Evolutionary conservation across 2,329 filamentous ascomycete genomes (phyloP).

Genomic region (Aspergillus puulaauensis): DNA sequence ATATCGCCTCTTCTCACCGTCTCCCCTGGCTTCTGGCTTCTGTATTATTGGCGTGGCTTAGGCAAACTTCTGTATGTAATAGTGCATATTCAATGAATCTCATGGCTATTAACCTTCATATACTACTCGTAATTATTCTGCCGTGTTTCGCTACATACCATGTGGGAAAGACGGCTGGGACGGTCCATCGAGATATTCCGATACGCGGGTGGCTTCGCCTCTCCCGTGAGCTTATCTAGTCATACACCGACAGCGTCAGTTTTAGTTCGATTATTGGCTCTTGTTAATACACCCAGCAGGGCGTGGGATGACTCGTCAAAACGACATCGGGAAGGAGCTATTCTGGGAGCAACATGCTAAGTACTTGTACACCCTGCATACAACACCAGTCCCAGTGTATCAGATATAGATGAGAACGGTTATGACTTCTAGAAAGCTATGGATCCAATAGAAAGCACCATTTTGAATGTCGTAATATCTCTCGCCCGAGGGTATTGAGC

Average conservation of each 20-base stretch:
- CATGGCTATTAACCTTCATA: slow-evolving; percentile 21
- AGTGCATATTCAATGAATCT: slow-evolving; percentile 30
- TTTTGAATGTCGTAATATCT: slow-evolving; percentile 24
- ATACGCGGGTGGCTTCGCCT: too few species aligned
- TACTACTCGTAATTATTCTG: background rate
- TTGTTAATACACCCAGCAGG: too few species aligned
- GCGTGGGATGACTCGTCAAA: too few species aligned
- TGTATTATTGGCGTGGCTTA: slow-evolving; percentile 15
- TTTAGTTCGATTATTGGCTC: too few species aligned
- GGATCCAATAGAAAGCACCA: background rate
- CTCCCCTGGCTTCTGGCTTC: slow-evolving; percentile 8
- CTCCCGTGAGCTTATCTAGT: too few species aligned
- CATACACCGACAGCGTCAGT: too few species aligned
- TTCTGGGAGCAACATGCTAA: too few species aligned
- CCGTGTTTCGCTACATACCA: background rate
- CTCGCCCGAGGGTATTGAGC: slow-evolving; percentile 36
- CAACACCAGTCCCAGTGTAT: background rate
- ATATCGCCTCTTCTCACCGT: slow-evolving; percentile 13
- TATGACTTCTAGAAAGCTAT: background rate
- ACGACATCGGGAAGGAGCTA: too few species aligned
- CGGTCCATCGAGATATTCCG: too few species aligned
- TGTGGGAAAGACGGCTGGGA: background rate
- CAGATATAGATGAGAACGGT: background rate
- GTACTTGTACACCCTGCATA: too few species aligned
- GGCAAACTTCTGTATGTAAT: slow-evolving; percentile 22